Base-by-base conservation (phyloP, 176 grass and related monocot genomes). In the Rhynchospora breviuscula region DNA sequence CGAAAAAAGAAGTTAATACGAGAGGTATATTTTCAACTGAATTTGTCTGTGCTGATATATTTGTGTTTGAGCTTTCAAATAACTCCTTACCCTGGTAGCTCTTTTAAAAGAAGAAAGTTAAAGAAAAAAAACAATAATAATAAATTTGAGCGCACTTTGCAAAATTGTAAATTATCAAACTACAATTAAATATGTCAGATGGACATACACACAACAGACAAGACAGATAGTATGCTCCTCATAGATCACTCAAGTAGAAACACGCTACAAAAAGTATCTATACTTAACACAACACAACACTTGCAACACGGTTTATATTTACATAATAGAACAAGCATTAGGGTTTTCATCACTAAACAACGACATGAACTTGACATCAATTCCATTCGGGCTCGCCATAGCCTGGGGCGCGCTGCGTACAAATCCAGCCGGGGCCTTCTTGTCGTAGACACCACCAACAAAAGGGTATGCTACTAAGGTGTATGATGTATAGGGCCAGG, bases 301-400 rank as follows among this genome's bases (percentile, higher is more conserved):
- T 1, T 31, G 14, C 22, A 54, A 54, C 49, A 29, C 22, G 47
- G 45, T 52, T n/a, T 77, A 18, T 77, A 18, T 77, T 77, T 56
- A 84, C 94, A 97, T 97, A 85, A 97, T 7, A 45, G 78, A 67
- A 45, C 94, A 93, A 6, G 89, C 72, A 63, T 93, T 86, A 21
- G 90, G 89, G 75, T 97, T 93, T 10, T 97, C 94, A 69, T 97
- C 94, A 68, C 90, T 97, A 84, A 97, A 97, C 67, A 97, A 64
- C 43, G 63, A 65, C 84, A 88, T 87, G 84, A 87, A 88, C 31
- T 18, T 59, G 44, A 90, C 59, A 2, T 93, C 88, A 1, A 88
- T 79, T 54, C 88, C 87, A 60, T 33, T 68, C 10, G 94, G 94
- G 71, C 80, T 90, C 8, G 86, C 68, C 82, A 89, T 86, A 66